Evolutionary conservation across 352 stramenopile species (phyloP), one percentile per base, ranked within the genome.

Genomic region (Phytopythium chamaehyphon): DNA sequence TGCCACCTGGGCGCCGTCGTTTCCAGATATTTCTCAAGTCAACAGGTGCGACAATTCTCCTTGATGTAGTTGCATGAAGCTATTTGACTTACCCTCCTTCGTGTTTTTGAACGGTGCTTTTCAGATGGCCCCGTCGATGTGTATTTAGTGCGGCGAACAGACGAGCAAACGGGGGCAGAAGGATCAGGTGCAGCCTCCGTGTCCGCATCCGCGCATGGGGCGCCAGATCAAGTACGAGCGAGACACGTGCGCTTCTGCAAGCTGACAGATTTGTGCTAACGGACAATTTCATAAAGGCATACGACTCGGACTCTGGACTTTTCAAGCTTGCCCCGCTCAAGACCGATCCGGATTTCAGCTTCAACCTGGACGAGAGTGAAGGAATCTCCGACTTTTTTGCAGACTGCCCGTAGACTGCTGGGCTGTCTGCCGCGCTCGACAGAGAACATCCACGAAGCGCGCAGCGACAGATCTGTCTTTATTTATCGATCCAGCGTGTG

Each of bases 11-110:
- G 16, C 86, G 88, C 36, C 72, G 90, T 45, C 83, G 87, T 36
- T 98, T 95, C 68, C 88, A 98, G 65, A 97, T 98, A 55, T 98
- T 95, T 39, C 66, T 98, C n/a, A 94, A 95, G 56, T 92, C 78
- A 35, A 85, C 77, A 70, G 81, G 81, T 91, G 51, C 14, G n/a
- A n/a, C n/a, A n/a, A n/a, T n/a, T n/a, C n/a, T n/a, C n/a, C n/a
- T n/a, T n/a, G n/a, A n/a, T n/a, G n/a, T n/a, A n/a, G n/a, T n/a
- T n/a, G n/a, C n/a, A n/a, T n/a, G n/a, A n/a, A n/a, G n/a, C n/a
- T n/a, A n/a, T n/a, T n/a, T 15, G 16, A n/a, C n/a, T 31, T 10
- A 38, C 26, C 14, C 11, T 43, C 4, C 12, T 36, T 6, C 16
- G 15, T 5, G 6, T 22, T 16, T 21, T 23, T n/a, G 7, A 23